Evolutionary conservation across 2,329 filamentous ascomycete genomes (phyloP), one percentile per base, ranked within the genome.

Genomic region (Venturia oleaginea): DNA sequence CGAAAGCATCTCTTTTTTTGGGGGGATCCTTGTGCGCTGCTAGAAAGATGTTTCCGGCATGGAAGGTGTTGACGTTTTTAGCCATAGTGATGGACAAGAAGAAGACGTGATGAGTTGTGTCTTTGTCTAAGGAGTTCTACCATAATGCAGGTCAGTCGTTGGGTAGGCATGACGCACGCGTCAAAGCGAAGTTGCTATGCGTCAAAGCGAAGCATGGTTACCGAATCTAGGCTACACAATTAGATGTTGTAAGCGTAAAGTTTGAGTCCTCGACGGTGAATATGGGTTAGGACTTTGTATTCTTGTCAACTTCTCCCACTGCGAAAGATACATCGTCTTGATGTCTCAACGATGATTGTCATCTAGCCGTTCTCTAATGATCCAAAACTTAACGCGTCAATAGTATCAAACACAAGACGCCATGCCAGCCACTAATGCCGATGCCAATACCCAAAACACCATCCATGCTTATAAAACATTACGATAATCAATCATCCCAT

Each of bases 401-500:
- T 15, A 22, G 22, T 8, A 22, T 1, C 43, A 19, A 46, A 7
- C 43, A 22, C n/a, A 3, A 27, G 30, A 57, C 51, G 17, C 51
- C 30, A 32, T 34, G 30, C 51, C 51, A 10, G 24, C 15, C 13
- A 19, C 10, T 34, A n/a, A 34, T 34, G 19, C 30, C 51, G 13
- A n/a, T 40, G 13, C 38, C 10, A 15, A 57, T 27, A 27, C 22
- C 46, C 46, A 57, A 57, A 57, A 57, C 51, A 34, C 51, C 27
- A n/a, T 8, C 51, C 51, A 34, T 57, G 51, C 51, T 57, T 17
- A 57, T 57, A 34, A 57, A 30, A 32, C 51, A 34, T 57, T 57
- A 57, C 51, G 30, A 57, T 57, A 7, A 19, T 73, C 66, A 82
- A 68, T 96, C 92, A 70, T 97, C 92, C 93, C 93, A 97, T 74